Conservation (phyloP, 2,329 filamentous ascomycete genomes). For the Fusarium chaquense region DNA sequence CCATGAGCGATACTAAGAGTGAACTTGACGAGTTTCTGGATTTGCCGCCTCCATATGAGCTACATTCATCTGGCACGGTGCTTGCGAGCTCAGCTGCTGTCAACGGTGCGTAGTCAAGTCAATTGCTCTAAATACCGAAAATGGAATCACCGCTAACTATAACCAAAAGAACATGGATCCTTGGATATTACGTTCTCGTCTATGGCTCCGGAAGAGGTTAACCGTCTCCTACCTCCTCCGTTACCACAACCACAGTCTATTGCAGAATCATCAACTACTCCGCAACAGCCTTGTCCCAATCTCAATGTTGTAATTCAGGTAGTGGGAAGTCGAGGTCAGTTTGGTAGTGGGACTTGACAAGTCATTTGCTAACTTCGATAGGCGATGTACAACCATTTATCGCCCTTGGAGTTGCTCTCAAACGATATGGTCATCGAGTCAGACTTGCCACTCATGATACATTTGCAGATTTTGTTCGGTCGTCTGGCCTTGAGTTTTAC, state of each 20-base stretch:
- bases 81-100: background rate
- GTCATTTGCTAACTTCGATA: background rate
- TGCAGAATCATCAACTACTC: background rate
- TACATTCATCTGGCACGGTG: background rate
- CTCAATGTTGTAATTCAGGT: conserved; percentile 34
- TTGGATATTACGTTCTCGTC: conserved; percentile 11
- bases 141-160: background rate
- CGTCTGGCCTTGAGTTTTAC: conserved; percentile 17
- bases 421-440: conserved; percentile 26
- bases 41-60: background rate
- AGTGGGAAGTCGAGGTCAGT: conserved; percentile 24
- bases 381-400: conserved; percentile 34
- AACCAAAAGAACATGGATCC: background rate
- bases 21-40: background rate
- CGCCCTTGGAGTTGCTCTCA: conserved; percentile 17
- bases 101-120: background rate
- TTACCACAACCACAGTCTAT: background rate
- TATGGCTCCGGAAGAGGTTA: background rate
- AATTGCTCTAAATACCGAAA: background rate
- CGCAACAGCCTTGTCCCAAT: background rate
- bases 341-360: fast-evolving
- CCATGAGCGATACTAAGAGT: background rate
- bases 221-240: conserved; percentile 1
- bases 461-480: conserved; percentile 14
- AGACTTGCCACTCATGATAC: conserved; percentile 27